Base-by-base conservation (phyloP, 2,329 filamentous ascomycete genomes). In the Macroventuria anomochaeta region DNA sequence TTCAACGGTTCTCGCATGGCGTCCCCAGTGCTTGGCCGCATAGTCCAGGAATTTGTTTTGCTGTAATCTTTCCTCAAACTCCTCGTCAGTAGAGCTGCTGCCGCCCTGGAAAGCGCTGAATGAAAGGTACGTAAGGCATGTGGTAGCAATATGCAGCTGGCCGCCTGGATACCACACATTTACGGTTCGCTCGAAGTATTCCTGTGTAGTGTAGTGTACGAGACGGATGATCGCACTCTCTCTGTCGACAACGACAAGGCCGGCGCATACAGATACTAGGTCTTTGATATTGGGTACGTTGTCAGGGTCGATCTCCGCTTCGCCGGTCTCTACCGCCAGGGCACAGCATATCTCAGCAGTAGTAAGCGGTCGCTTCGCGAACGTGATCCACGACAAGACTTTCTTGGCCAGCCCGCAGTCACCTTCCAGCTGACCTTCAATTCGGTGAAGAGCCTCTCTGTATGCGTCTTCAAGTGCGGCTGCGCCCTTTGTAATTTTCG, bases 391-490 rank as follows among this genome's bases (percentile, higher is more conserved):
- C 6, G 54, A 54, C 6, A 65, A 43, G 20, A 57, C 44, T 10
- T 43, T 42, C 20, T 69, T 75, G 0, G 80, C 80, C 32, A 80
- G 64, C 0, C 71, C 49, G n/a, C 36, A 29, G 10, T 71, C 57
- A 3, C 70, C 73, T 1, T 43, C 1, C 0, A 59, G 8, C 40
- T 83, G 79, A 0, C 59, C 52, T n/a, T 74, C 42, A 23, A 83
- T 80, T 17, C 79, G 66, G 2, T 75, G 32, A 64, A 83, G 77
- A 0, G 76, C 74, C 0, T 75, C 55, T 0, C 71, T 51, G 39
- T 84, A 85, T 0, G 76, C 75, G 10, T 58, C 5, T 12, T 77
- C 63, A 13, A 78, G 75, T 3, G 66, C 69, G 11, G 63, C 43
- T 3, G 64, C 60, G 7, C 72, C 73, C 12, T 34, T 70, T 0